A percentile compares a stretch with the other conserved stretches of the same genome.
phyloP scores from a whole-genome alignment of 495 filamentous ascomycete genomes.

The Podospora didyma region DNA sequence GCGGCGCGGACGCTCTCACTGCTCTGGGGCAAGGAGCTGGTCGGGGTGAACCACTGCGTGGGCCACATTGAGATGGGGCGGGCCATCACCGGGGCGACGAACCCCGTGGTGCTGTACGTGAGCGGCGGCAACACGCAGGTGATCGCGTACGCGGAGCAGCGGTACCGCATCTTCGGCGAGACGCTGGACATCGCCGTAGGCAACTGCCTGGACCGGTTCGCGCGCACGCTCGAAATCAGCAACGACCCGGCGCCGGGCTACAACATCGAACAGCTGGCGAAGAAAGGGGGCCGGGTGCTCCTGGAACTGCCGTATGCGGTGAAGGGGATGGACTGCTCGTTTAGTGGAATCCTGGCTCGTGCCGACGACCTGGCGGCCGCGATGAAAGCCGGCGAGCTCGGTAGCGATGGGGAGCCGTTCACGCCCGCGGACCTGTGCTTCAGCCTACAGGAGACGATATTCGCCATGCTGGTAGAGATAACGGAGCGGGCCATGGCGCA shows the following conservation, averaged over 20 bases:
- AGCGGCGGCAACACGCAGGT: slow-evolving; percentile 97
- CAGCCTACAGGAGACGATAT: slow-evolving; percentile 90
- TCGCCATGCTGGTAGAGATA: slow-evolving; percentile 96
- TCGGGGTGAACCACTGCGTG: slow-evolving; percentile 96
- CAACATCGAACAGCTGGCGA: slow-evolving; percentile 96
- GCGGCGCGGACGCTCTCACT: slow-evolving; percentile 77
- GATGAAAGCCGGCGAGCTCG: slow-evolving; percentile 47
- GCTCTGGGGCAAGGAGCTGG: slow-evolving; percentile 80
- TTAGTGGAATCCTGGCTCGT: slow-evolving; percentile 81
- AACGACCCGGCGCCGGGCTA: slow-evolving; percentile 97
- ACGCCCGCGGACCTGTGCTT: slow-evolving; percentile 91
- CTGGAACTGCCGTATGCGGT: slow-evolving; percentile 93
- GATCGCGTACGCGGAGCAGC: slow-evolving; percentile 88
- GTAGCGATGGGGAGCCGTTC: slow-evolving; percentile 43
- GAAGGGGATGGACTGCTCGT: slow-evolving; percentile 97
- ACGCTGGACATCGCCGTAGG: slow-evolving; percentile 96
- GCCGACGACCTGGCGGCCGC: slow-evolving; percentile 73
- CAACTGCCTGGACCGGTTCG: slow-evolving; percentile 96
- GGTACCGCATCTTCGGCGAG: slow-evolving; percentile 97
- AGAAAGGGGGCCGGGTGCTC: slow-evolving; percentile 58
- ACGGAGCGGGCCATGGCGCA: slow-evolving; percentile 98
- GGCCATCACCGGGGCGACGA: slow-evolving; percentile 83
- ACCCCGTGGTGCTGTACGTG: slow-evolving; percentile 95
- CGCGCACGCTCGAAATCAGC: slow-evolving; percentile 79
- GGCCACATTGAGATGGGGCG: slow-evolving; percentile 99